A percentile compares a stretch with the other conserved stretches of the same genome.
Conservation (phyloP, 1,139 yeast genomes). For the Groenewaldozyma auringiensis region DNA sequence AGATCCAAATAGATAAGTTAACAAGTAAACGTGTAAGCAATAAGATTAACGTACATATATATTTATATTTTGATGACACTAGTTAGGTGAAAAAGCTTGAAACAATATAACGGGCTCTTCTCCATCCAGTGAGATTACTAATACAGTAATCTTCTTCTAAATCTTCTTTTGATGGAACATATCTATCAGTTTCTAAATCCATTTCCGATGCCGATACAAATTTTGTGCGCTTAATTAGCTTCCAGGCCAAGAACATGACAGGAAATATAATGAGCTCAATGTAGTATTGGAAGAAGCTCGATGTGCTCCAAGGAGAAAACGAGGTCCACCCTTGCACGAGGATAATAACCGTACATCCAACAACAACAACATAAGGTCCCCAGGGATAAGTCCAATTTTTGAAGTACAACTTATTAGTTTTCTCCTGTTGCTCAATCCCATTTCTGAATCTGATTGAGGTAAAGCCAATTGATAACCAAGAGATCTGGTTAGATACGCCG, state of each 20-base stretch:
- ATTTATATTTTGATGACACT: too few species aligned
- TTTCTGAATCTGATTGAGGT: slow-evolving; percentile 40
- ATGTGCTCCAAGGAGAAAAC: slow-evolving; percentile 48
- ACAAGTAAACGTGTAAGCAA: too few species aligned
- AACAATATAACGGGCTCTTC: slow-evolving; percentile 5
- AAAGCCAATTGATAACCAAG: slow-evolving; percentile 48
- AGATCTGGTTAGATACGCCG: slow-evolving; percentile 51
- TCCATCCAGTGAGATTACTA: slow-evolving; percentile 35
- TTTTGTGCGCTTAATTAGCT: slow-evolving; percentile 40
- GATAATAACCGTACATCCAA: slow-evolving; percentile 41
- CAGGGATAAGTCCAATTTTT: slow-evolving; percentile 52
- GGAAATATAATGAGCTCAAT: slow-evolving; percentile 44
- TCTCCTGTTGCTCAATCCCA: slow-evolving; percentile 34
- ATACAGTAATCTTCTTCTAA: slow-evolving; percentile 34
- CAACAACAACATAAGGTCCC: slow-evolving; percentile 52
- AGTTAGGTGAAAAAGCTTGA: background rate
- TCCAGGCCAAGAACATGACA: slow-evolving; percentile 43
- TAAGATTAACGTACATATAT: too few species aligned
- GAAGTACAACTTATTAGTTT: slow-evolving; percentile 29
- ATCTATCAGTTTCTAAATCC: slow-evolving; percentile 58
- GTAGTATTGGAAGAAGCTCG: slow-evolving; percentile 45
- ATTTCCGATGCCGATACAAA: slow-evolving; percentile 45
- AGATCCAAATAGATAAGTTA: too few species aligned
- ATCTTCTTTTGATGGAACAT: slow-evolving; percentile 46
- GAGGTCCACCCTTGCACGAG: slow-evolving; percentile 59